A percentile compares a stretch with the other conserved stretches of the same genome.
phyloP scores from a whole-genome alignment of 2,329 filamentous ascomycete genomes.

The Cytospora piceae region DNA sequence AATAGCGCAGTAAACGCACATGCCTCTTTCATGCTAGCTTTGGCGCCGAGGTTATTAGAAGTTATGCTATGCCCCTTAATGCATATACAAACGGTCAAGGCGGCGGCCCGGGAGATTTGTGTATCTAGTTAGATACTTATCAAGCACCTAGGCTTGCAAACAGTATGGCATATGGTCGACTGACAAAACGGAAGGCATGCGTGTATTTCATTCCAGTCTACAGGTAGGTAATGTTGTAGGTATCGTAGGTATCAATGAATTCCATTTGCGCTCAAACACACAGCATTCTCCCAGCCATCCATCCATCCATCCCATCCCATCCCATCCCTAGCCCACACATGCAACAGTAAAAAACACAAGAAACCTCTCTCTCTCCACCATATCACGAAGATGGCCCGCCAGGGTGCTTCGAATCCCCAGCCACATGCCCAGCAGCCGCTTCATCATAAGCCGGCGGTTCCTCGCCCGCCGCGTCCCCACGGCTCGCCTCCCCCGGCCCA shows the following conservation, averaged over 20 bases:
- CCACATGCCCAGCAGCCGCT: constrained; percentile 27
- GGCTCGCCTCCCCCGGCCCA: constrained; percentile 13
- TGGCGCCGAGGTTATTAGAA: too few species aligned
- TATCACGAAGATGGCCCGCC: constrained; percentile 17
- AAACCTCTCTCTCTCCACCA: too few species aligned
- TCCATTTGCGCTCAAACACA: neutral
- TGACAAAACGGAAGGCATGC: too few species aligned
- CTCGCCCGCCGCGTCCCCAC: constrained; percentile 28
- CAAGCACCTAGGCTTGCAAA: neutral
- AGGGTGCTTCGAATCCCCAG: constrained; percentile 35
- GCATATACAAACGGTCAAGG: too few species aligned
- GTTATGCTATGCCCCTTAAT: too few species aligned
- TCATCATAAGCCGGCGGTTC: constrained; percentile 40
- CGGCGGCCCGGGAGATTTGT: too few species aligned
- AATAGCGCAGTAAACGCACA: too few species aligned
- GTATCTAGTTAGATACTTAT: too few species aligned
- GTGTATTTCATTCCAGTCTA: neutral
- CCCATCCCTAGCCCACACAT: neutral
- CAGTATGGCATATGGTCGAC: neutral
- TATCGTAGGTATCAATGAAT: neutral
- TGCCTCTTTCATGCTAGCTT: too few species aligned
- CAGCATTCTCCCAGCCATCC: neutral
- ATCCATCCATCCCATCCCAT: too few species aligned
- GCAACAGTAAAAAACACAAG: neutral
- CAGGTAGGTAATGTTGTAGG: neutral